Conservation (phyloP, 1,284 basidiomycete species). For the Cutaneotrichosporon sp. region DNA sequence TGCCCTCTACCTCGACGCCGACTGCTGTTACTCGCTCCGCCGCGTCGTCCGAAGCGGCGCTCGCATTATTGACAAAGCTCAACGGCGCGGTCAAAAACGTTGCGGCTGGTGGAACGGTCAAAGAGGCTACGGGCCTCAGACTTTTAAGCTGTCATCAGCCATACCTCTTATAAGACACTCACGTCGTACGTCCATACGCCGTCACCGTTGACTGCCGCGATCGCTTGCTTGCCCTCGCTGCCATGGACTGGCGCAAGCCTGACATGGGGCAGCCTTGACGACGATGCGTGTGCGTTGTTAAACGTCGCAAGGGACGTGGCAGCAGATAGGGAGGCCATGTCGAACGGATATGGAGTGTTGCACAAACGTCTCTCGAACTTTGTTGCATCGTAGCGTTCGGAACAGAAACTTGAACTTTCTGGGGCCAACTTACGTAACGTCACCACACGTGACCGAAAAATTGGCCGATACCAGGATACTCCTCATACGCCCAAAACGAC, state of each 20-base stretch:
- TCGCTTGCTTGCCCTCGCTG: constrained; percentile 30
- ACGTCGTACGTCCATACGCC: constrained; percentile 49
- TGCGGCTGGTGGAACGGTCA: constrained; percentile 44
- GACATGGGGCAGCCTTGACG: constrained; percentile 36
- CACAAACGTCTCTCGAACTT: too few relatives aligned
- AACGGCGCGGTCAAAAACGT: constrained; percentile 37
- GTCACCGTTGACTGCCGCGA: constrained; percentile 46
- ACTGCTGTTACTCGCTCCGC: constrained; percentile 30
- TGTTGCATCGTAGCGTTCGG: too few relatives aligned
- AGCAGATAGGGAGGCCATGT: constrained; percentile 39
- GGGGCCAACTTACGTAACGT: too few relatives aligned
- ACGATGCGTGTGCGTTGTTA: constrained; percentile 34
- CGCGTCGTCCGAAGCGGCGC: constrained; percentile 2
- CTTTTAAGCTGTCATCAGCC: constrained; percentile 34
- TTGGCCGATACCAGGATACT: too few relatives aligned
- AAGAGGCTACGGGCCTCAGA: constrained; percentile 41
- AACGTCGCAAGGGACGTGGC: constrained; percentile 42
- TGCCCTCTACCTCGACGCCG: constrained; percentile 26
- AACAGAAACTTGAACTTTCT: background rate
- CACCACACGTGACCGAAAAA: too few relatives aligned
- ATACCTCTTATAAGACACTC: constrained; percentile 14
- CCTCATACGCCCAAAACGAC: too few relatives aligned
- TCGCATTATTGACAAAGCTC: constrained; percentile 24
- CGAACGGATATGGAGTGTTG: background rate
- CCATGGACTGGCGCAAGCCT: constrained; percentile 36